These are phyloP conservation scores for Trypanosoma platydactyli DNA, from an alignment of 208 protist genomes.

Conservation along the genomic window DNA sequence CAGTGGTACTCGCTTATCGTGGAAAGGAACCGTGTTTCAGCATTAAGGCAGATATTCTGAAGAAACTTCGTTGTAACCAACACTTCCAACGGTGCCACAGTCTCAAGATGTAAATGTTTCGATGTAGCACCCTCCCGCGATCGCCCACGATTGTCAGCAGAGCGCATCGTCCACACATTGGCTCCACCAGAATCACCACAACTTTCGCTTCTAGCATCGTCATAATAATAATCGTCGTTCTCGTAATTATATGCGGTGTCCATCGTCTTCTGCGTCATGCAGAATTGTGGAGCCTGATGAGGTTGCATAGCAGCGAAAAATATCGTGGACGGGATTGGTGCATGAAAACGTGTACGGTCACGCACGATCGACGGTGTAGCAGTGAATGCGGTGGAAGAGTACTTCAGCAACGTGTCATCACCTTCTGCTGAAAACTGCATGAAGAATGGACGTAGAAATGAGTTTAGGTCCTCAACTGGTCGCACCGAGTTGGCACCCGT, in stretches of 20 bases:
- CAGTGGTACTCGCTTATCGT: background rate
- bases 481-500: background rate
- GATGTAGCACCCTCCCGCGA: constrained; percentile 65
- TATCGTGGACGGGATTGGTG: constrained; percentile 40
- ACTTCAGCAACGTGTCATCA: constrained; percentile 39
- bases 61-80: constrained; percentile 57
- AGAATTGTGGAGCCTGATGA: constrained; percentile 33
- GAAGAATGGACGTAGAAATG: constrained; percentile 42
- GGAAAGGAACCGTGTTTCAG: constrained; percentile 12
- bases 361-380: background rate
- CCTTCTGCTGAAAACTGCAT: constrained; percentile 20
- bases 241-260: background rate
- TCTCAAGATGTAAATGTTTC: constrained; percentile 72
- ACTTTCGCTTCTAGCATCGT: background rate
- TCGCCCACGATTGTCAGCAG: constrained; percentile 71
- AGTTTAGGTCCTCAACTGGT: constrained; percentile 28
- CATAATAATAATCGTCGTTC: background rate
- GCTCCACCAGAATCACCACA: constrained; percentile 22
- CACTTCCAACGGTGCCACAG: constrained; percentile 55
- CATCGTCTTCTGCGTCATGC: constrained; percentile 27
- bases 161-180: constrained; percentile 49
- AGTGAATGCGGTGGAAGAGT: constrained; percentile 28
- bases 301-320: constrained; percentile 46
- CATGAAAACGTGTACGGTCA: constrained; percentile 46
- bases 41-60: constrained; percentile 9